Base-by-base conservation (phyloP, 208 protist genomes). In the Wallacemonas rigidus region DNA sequence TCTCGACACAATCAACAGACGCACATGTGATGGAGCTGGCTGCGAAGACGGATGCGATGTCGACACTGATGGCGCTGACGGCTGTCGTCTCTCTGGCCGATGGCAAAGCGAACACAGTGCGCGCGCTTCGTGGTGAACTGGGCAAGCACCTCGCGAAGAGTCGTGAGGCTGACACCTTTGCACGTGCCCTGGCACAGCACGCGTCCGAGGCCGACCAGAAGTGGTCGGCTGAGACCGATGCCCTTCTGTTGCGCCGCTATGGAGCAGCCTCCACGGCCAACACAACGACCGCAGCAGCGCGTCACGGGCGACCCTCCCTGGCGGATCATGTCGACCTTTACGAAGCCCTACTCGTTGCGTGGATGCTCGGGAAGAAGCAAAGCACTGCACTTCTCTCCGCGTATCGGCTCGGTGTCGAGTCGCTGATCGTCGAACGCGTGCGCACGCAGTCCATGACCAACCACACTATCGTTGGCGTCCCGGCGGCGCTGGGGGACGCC, bases 291-390 rank as follows among this genome's bases (percentile, higher is more conserved):
- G 57, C 57, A 41, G 9, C n/a, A 45, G 9, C 9, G 38, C 9
- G n/a, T 38, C 36, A 11, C 17, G 6, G 9, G 38, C 57, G 36
- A 41, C 63, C 63, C 35, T 4, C 8, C 3, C 63, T 69, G 4
- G 53, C 43, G 4, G 54, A 38, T 50, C 36, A 62, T 26, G 15
- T 71, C 14, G 51, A 51, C 43, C 41, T 71, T 8, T 41, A 71
- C 55, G 72, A 79, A 6, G 41, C 74, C 58, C 44, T 85, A 35
- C 76, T 85, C n/a, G 62, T 76, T 15, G 36, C 72, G 39, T 81
- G 80, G 76, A 26, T 78, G 9, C 51, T 81, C 3, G 76, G 71
- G 40, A 70, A 65, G 3, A 60, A 56, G 17, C 26, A 50, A 36
- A 72, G 81, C 51, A 26, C 11, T 26, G 3, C n/a, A 11, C 55